Evolutionary conservation across 1,284 basidiomycete species (phyloP).

Genomic region (Filobasidium uniguttulatum): DNA sequence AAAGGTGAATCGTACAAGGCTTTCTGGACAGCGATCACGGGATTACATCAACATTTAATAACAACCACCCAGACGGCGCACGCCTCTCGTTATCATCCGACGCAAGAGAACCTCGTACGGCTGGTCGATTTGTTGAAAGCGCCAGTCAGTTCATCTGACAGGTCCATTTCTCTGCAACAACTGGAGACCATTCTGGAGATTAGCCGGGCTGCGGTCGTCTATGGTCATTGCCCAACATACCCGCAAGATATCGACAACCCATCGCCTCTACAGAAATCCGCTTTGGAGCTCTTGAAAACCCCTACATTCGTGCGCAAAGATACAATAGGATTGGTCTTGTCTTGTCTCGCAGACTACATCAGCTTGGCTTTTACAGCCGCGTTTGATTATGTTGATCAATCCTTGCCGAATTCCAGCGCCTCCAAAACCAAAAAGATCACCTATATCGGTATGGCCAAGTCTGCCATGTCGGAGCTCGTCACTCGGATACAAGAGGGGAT

Average conservation of each 20-base stretch:
- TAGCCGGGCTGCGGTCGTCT: conserved; percentile 67
- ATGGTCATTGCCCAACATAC: conserved; percentile 68
- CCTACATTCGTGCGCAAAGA: neutral
- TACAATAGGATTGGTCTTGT: conserved; percentile 52
- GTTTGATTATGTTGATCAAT: conserved; percentile 43
- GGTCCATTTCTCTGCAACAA: neutral
- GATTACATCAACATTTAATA: too few species aligned
- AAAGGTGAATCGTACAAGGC: too few species aligned
- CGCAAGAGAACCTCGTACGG: neutral
- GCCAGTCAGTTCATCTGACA: neutral
- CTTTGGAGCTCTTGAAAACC: conserved; percentile 41
- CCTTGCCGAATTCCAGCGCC: conserved; percentile 20
- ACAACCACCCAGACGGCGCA: neutral
- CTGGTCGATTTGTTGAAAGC: neutral
- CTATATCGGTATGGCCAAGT: conserved; percentile 75
- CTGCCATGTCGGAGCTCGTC: conserved; percentile 68
- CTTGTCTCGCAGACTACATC: conserved; percentile 69
- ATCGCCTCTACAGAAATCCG: conserved; percentile 67
- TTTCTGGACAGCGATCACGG: neutral
- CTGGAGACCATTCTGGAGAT: conserved; percentile 37
- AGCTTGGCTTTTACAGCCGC: conserved; percentile 70
- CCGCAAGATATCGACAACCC: conserved; percentile 71
- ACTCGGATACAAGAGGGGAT: conserved; percentile 48
- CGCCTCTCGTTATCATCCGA: neutral
- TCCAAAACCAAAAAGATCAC: conserved; percentile 51